Base-by-base conservation (phyloP, 2,329 filamentous ascomycete species). In the Penicillium digitatum region DNA sequence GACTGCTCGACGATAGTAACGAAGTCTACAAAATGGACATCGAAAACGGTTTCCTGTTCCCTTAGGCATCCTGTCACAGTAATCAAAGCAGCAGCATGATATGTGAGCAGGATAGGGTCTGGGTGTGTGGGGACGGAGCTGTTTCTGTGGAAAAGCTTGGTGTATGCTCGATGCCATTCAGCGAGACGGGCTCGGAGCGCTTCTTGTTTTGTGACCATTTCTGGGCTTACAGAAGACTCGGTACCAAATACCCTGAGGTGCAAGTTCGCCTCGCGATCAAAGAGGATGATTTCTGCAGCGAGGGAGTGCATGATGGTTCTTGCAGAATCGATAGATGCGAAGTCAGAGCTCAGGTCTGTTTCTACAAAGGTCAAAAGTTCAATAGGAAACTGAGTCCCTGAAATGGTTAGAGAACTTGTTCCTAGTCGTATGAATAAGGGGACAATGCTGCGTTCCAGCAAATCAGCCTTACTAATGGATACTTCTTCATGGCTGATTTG, bases 371-470 rank as follows among this genome's bases (percentile, higher is more conserved):
- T 6, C 58, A 56, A 56, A 2, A 56, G 10, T 29, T 55, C 29
- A n/a, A 44, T 50, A 3, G 52, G 26, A n/a, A 45, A 45, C 22
- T 45, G 55, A 22, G 53, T 38, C 1, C 52, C 55, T 4, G 59
- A 56, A 42, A 61, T 52, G 3, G 49, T 54, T 3, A 61, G 44
- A 12, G 67, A 58, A 11, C 64, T 27, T 6, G 58, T 51, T 5
- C 63, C 64, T 26, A 71, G 43, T 0, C 68, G 67, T 3, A 66
- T 37, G 32, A 71, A 70, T 3, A 70, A 54, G 0, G 69, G 69
- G 1, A 67, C 55, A 32, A 71, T 66, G 1, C 58, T 67, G 22
- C 68, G 54, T 22, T 67, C 61, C n/a, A 71, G 40, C 14, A 69
- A 48, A 4, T 44, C 48, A 27, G 54, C 39, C 14, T 62, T 66